Conservation (phyloP, 2,329 filamentous ascomycete genomes). For the Alternaria sp. region DNA sequence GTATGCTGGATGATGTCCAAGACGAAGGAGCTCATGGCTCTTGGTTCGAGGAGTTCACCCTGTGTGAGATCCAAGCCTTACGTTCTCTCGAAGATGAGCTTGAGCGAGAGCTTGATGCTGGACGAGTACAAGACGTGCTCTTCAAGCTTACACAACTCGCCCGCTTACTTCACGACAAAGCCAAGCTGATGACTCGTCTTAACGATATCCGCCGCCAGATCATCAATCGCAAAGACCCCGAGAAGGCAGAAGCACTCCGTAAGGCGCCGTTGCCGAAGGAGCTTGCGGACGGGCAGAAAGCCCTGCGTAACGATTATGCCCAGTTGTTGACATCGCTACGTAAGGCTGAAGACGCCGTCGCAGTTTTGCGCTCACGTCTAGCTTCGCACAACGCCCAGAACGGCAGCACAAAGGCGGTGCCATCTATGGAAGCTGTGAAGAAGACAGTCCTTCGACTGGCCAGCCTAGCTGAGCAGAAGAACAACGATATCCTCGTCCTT, state of each 20-base stretch:
- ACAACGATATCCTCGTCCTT: constrained; percentile 87
- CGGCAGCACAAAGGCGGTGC: constrained; percentile 60
- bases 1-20: constrained; percentile 66
- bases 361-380: constrained; percentile 80
- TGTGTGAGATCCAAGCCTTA: constrained; percentile 79
- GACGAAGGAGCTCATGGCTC: constrained; percentile 47
- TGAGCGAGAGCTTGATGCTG: constrained; percentile 69
- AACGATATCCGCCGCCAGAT: constrained; percentile 83
- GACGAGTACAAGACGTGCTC: constrained; percentile 73
- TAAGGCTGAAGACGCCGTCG: constrained; percentile 81
- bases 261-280: constrained; percentile 83
- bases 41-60: constrained; percentile 73
- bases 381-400: constrained; percentile 64
- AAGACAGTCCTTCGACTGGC: constrained; percentile 95
- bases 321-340: constrained; percentile 77
- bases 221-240: constrained; percentile 72
- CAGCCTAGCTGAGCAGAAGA: constrained; percentile 87
- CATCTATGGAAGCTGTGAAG: constrained; percentile 90
- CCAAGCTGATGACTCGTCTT: constrained; percentile 74
- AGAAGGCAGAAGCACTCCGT: constrained; percentile 69
- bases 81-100: constrained; percentile 69
- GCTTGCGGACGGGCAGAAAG: constrained; percentile 82
- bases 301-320: constrained; percentile 79
- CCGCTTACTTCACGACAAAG: constrained; percentile 74
- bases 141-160: constrained; percentile 74